Evolutionary conservation across 2,329 filamentous ascomycete genomes (phyloP).

Genomic region (Bisporella sp.): DNA sequence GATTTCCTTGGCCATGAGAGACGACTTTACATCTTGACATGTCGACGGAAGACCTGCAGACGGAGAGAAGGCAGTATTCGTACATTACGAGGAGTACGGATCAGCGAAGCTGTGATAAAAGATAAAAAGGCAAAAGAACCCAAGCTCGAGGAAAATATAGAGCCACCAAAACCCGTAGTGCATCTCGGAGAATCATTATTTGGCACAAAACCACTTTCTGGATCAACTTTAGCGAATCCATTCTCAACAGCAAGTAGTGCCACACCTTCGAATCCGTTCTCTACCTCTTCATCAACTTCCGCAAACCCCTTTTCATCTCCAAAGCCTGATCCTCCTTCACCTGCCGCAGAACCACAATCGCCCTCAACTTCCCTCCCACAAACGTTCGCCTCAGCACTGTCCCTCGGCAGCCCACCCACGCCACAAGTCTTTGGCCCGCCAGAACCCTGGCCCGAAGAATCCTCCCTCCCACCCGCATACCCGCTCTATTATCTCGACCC

Average conservation of each 20-base stretch:
- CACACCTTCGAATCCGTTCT: conserved; percentile 52
- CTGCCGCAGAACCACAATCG: conserved; percentile 28
- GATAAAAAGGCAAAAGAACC: conserved; percentile 27
- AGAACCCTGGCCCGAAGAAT: conserved; percentile 69
- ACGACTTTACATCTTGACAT: conserved; percentile 80
- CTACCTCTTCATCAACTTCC: conserved; percentile 45
- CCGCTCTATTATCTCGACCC: conserved; percentile 78
- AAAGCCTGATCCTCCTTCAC: conserved; percentile 11
- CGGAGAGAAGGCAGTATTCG: conserved; percentile 78
- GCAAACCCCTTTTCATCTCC: conserved; percentile 40
- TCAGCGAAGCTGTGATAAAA: conserved; percentile 24
- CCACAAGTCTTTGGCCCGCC: conserved; percentile 33
- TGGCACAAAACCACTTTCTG: conserved; percentile 47
- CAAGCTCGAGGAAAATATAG: conserved; percentile 20
- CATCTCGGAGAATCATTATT: conserved; percentile 64
- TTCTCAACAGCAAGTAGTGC: conserved; percentile 42
- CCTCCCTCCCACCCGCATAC: conserved; percentile 63
- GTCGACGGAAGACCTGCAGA: conserved; percentile 69
- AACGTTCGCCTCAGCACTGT: conserved; percentile 69
- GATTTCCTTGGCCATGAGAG: conserved; percentile 82
- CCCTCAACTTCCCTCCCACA: conserved; percentile 39
- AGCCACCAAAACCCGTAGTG: conserved; percentile 14
- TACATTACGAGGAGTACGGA: conserved; percentile 61
- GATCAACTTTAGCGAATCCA: conserved; percentile 44
- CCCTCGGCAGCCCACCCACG: conserved; percentile 50